Conservation (phyloP, 2,329 filamentous ascomycete genomes). For the Drechslera avenae region DNA sequence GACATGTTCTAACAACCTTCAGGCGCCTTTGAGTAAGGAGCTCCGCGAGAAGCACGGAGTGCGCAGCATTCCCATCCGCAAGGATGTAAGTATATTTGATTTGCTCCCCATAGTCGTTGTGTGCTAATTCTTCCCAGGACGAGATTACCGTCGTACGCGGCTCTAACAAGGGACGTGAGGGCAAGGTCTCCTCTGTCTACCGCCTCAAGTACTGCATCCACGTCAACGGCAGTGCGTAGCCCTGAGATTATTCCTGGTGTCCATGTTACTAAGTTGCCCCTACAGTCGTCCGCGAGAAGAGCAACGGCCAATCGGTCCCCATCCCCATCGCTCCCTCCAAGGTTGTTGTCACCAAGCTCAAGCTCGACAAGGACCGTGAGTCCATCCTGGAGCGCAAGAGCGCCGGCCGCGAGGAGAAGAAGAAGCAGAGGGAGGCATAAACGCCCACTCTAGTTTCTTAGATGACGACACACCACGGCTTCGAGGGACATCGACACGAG, state of each 20-base stretch:
- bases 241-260: background rate
- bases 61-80: constrained; percentile 87
- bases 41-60: constrained; percentile 99
- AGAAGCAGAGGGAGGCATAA: constrained; percentile 67
- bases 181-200: constrained; percentile 94
- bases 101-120: constrained; percentile 12
- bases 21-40: constrained; percentile 67
- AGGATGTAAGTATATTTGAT: constrained; percentile 65
- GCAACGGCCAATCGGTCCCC: constrained; percentile 92
- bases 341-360: constrained; percentile 97
- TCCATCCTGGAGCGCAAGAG: constrained; percentile 85
- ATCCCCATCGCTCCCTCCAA: constrained; percentile 95
- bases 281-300: constrained; percentile 91
- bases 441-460: constrained; percentile 43
- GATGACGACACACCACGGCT: constrained; percentile 49
- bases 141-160: constrained; percentile 93
- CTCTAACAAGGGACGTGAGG: constrained; percentile 95
- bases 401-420: constrained; percentile 74
- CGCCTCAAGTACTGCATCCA: constrained; percentile 87
- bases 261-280: constrained; percentile 26
- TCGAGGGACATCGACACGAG: constrained; percentile 41
- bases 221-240: constrained; percentile 72
- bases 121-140: constrained; percentile 55
- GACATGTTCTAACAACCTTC: constrained; percentile 41
- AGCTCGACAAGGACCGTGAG: constrained; percentile 96